Conservation (phyloP, 2,329 filamentous ascomycete species). For the Cytospora chrysosperma region DNA sequence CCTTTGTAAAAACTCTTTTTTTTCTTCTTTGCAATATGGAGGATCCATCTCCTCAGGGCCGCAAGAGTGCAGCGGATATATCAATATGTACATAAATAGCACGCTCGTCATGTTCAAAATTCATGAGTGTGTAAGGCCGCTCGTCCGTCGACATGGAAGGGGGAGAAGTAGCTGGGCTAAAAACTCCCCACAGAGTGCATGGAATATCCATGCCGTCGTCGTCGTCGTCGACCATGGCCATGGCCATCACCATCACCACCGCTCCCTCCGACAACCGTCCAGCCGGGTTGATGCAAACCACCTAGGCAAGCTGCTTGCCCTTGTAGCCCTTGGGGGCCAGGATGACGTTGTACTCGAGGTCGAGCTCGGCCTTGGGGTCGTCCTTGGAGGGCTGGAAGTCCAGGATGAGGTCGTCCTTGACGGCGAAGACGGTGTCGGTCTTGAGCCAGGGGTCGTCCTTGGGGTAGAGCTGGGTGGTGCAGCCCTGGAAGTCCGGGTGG, state of each 20-base stretch:
- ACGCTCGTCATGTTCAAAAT: neutral
- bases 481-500: slow-evolving; percentile 56
- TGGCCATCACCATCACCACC: too few species aligned
- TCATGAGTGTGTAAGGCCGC: neutral
- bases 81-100: neutral
- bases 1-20: neutral
- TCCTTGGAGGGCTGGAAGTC: slow-evolving; percentile 43
- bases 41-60: neutral
- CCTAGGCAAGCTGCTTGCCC: neutral
- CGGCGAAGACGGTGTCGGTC: slow-evolving; percentile 38
- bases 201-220: neutral
- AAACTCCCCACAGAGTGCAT: neutral
- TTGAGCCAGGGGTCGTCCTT: slow-evolving; percentile 53
- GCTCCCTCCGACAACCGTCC: too few species aligned
- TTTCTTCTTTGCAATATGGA: too few species aligned
- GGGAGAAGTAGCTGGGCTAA: neutral
- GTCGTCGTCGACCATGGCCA: too few species aligned
- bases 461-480: slow-evolving; percentile 69
- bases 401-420: slow-evolving; percentile 41
- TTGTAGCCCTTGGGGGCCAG: slow-evolving; percentile 31
- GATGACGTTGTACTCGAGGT: slow-evolving; percentile 34
- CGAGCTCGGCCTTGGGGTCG: slow-evolving; percentile 33
- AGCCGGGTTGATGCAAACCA: too few species aligned
- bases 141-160: neutral
- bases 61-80: neutral